Conservation (phyloP, 495 filamentous ascomycete species). For the Saxispiralis lemnorum region DNA sequence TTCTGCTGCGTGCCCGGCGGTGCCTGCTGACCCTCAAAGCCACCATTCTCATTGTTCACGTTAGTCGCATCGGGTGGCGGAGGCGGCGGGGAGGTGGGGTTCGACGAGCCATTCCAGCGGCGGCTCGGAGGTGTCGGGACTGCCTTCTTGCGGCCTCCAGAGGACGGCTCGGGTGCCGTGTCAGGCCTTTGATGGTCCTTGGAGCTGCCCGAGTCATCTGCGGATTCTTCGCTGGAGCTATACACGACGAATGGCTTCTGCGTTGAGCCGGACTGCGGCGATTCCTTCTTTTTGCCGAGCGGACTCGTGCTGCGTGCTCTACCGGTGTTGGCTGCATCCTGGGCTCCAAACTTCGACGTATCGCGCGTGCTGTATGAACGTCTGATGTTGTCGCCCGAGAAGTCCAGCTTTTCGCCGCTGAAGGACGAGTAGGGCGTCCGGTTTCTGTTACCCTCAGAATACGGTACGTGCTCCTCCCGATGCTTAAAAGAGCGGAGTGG, state of each 20-base stretch:
- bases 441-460: conserved; percentile 30
- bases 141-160: too few relatives aligned
- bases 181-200: background rate
- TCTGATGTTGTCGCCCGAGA: conserved; percentile 29
- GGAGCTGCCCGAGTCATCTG: background rate
- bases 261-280: background rate
- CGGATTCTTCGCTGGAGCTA: conserved; percentile 4
- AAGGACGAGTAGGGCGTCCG: conserved; percentile 53
- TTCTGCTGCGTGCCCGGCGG: conserved; percentile 12
- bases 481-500: conserved; percentile 29
- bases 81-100: too few relatives aligned
- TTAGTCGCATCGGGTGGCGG: too few relatives aligned
- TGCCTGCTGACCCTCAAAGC: background rate
- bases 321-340: background rate
- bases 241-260: conserved; percentile 6
- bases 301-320: conserved; percentile 15
- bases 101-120: too few relatives aligned
- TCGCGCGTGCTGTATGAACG: conserved; percentile 32
- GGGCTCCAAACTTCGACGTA: conserved; percentile 20
- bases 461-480: conserved; percentile 11
- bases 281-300: conserved; percentile 1
- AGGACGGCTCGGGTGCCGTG: conserved; percentile 1
- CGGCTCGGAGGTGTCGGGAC: too few relatives aligned
- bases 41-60: too few relatives aligned
- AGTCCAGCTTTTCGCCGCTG: conserved; percentile 51